These are phyloP conservation scores for Colletotrichum sp. DNA, from an alignment of 2,329 filamentous ascomycete species.

Conservation along the genomic window DNA sequence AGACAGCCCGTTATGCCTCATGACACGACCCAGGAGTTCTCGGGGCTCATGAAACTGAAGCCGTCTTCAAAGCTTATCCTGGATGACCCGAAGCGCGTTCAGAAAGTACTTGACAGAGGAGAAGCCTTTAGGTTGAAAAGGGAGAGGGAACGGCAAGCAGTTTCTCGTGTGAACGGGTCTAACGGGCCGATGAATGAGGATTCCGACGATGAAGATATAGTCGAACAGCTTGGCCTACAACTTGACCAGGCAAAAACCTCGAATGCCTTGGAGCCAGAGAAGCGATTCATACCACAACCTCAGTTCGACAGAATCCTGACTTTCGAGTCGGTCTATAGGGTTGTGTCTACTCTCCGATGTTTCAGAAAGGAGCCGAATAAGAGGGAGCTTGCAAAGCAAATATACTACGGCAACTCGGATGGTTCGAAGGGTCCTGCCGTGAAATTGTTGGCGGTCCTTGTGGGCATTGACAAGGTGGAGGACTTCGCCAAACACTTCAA, in stretches of 20 bases:
- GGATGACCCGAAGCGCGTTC: background rate
- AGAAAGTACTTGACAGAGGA: background rate
- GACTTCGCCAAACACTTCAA: background rate
- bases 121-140: background rate
- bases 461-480: background rate
- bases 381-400: background rate
- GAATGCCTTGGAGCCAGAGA: background rate
- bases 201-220: background rate
- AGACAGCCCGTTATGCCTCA: background rate
- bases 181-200: background rate
- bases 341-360: background rate
- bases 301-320: background rate
- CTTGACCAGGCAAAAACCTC: background rate
- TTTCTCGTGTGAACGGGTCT: background rate
- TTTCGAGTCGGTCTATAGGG: background rate
- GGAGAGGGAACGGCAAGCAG: background rate
- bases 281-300: background rate
- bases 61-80: background rate
- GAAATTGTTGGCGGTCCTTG: background rate
- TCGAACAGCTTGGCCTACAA: background rate
- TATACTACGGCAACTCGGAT: background rate
- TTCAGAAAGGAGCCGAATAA: background rate
- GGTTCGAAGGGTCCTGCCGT: background rate
- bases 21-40: accelerated
- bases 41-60: background rate